These are phyloP conservation scores for Perkinsus chesapeaki DNA, from an alignment of 169 alveolate species.

Conservation along the genomic window DNA sequence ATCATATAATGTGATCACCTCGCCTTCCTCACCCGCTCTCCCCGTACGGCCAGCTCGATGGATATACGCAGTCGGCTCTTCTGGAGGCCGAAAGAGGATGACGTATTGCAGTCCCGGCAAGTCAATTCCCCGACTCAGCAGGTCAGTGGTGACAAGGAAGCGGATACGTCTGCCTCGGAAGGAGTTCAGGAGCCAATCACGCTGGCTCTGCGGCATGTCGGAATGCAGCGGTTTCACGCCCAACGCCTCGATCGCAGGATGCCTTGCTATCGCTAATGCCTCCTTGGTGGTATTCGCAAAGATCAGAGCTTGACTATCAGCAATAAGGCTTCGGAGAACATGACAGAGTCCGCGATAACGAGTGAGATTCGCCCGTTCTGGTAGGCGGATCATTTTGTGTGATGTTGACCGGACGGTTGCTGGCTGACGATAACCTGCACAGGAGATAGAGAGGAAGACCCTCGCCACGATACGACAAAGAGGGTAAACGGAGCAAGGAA, in stretches of 20 bases:
- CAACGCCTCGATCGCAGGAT: background rate
- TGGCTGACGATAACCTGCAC: background rate
- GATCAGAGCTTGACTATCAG: background rate
- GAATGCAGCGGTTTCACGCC: background rate
- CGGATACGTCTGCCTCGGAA: constrained; percentile 24
- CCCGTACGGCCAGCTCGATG: constrained; percentile 84
- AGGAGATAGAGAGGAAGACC: background rate
- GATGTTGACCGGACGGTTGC: background rate
- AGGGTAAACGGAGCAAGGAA: too few relatives aligned
- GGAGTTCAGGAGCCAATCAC: background rate
- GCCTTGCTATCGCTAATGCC: background rate
- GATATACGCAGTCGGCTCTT: constrained; percentile 61
- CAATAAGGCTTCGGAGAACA: background rate
- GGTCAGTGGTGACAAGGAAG: constrained; percentile 66
- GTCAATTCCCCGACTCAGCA: constrained; percentile 75
- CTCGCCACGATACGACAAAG: too few relatives aligned
- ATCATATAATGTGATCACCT: constrained; percentile 43
- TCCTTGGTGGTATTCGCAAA: background rate
- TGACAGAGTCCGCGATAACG: background rate
- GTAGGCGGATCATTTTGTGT: background rate
- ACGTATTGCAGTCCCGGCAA: constrained; percentile 64
- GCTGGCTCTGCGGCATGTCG: background rate
- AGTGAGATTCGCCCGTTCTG: background rate
- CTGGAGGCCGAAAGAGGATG: constrained; percentile 70
- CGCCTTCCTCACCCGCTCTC: constrained; percentile 73